These are phyloP conservation scores for Fusarium floridanum DNA, from an alignment of 2,329 filamentous ascomycete genomes.

Conservation along the genomic window DNA sequence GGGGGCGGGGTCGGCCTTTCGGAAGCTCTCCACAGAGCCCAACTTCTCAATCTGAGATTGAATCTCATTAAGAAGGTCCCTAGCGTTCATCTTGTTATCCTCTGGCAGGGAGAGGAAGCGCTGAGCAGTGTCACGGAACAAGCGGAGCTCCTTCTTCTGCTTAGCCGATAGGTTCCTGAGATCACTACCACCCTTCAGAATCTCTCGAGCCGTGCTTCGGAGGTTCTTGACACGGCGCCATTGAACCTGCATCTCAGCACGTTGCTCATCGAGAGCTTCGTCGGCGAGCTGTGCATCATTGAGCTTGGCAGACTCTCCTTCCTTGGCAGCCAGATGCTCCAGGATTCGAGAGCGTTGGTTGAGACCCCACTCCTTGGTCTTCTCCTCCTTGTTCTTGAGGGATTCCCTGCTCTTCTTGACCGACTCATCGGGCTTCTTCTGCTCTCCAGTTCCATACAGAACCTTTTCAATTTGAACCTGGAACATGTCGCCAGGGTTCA, in stretches of 20 bases:
- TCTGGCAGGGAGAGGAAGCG: slow-evolving; percentile 65
- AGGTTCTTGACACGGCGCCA: slow-evolving; percentile 44
- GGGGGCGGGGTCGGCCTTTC: slow-evolving; percentile 44
- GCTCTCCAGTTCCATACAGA: slow-evolving; percentile 85
- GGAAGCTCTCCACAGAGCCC: slow-evolving; percentile 49
- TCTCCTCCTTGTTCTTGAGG: slow-evolving; percentile 46
- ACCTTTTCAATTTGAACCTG: slow-evolving; percentile 92
- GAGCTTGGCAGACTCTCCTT: slow-evolving; percentile 38
- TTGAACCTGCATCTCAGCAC: slow-evolving; percentile 44
- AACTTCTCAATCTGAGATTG: slow-evolving; percentile 52
- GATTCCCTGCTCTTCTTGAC: slow-evolving; percentile 45
- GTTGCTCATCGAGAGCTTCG: slow-evolving; percentile 20
- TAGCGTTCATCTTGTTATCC: slow-evolving; percentile 45
- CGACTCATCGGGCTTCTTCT: slow-evolving; percentile 63
- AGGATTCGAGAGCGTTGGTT: slow-evolving; percentile 35
- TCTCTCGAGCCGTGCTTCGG: slow-evolving; percentile 50
- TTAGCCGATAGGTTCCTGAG: slow-evolving; percentile 70
- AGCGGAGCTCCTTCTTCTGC: slow-evolving; percentile 80
- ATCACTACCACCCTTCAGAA: slow-evolving; percentile 57
- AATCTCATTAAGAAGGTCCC: slow-evolving; percentile 50
- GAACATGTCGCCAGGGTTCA: slow-evolving; percentile 99
- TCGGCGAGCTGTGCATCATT: slow-evolving; percentile 39
- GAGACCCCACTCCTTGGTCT: slow-evolving; percentile 39
- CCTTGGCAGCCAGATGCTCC: slow-evolving; percentile 33
- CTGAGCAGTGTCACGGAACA: slow-evolving; percentile 76